A percentile compares a stretch with the other conserved stretches of the same genome.
Evolutionary conservation across 2,329 filamentous ascomycete species (phyloP).

Genomic region (Sporothrix luriei): DNA sequence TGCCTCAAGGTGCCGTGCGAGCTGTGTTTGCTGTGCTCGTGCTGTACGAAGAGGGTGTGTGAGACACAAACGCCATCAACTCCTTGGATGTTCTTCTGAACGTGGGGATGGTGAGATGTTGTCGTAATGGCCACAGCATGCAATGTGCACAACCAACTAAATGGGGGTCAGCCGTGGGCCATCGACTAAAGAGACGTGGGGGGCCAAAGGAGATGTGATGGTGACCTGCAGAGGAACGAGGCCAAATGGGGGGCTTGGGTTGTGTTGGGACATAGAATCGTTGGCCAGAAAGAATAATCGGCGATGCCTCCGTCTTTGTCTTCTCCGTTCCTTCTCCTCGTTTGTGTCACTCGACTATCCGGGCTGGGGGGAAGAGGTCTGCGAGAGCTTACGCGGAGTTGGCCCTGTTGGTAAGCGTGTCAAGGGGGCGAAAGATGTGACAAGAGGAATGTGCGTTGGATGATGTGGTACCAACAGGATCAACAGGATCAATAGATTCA

Average conservation of each 20-base stretch:
- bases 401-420: not conserved
- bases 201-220: not conserved
- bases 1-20: not conserved
- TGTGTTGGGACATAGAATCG: not conserved
- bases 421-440: not conserved
- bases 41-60: not conserved
- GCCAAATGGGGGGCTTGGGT: not conserved
- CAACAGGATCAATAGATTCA: not conserved
- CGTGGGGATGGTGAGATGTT: constrained; percentile 11
- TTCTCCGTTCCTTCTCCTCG: not conserved
- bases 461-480: not conserved
- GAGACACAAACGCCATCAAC: not conserved
- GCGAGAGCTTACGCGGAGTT: not conserved
- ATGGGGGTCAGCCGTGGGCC: not conserved
- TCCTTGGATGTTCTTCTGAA: not conserved
- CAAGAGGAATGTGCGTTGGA: not conserved
- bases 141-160: not conserved
- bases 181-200: not conserved
- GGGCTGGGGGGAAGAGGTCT: not conserved
- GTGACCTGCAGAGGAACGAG: not conserved
- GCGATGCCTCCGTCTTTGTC: not conserved
- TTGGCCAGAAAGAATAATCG: not conserved
- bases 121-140: not conserved
- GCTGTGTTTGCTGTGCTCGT: not conserved
- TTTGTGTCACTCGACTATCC: not conserved